Evolutionary conservation across 129 eudicot genomes (phyloP).

Genomic region (Scalesia atractyloides): DNA sequence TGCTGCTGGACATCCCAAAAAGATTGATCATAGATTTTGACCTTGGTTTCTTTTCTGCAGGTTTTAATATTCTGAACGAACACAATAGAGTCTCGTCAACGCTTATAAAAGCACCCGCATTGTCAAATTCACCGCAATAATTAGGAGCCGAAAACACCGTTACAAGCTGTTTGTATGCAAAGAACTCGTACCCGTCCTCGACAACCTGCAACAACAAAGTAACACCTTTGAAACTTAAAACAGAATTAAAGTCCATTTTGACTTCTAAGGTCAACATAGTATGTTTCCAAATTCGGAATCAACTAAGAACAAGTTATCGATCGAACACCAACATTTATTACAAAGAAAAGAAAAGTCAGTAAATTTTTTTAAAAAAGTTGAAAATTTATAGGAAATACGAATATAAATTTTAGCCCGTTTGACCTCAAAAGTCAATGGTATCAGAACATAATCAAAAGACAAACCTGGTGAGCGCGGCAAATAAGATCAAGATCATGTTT

Average conservation of each 20-base stretch:
- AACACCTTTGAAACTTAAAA: conserved; percentile 19
- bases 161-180: conserved; percentile 50
- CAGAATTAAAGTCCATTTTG: not conserved
- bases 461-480: conserved; percentile 71
- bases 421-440: conserved; percentile 1
- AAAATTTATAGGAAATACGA: not conserved
- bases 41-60: conserved; percentile 47
- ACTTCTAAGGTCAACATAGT: conserved; percentile 14
- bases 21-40: conserved; percentile 40
- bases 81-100: conserved; percentile 53
- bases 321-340: not conserved
- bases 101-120: conserved; percentile 49
- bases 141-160: conserved; percentile 53
- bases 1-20: conserved; percentile 41
- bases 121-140: conserved; percentile 52
- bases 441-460: conserved; percentile 18
- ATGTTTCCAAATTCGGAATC: not conserved
- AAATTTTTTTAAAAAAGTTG: not conserved
- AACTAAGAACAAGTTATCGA: not conserved
- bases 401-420: not conserved
- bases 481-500: conserved; percentile 62
- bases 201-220: conserved; percentile 45
- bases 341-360: not conserved
- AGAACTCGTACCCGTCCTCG: conserved; percentile 54
- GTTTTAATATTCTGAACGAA: conserved; percentile 56